Evolutionary conservation across 2,329 filamentous ascomycete species (phyloP), one percentile per base, ranked within the genome.

Genomic region (Aurifilum marmelostoma): DNA sequence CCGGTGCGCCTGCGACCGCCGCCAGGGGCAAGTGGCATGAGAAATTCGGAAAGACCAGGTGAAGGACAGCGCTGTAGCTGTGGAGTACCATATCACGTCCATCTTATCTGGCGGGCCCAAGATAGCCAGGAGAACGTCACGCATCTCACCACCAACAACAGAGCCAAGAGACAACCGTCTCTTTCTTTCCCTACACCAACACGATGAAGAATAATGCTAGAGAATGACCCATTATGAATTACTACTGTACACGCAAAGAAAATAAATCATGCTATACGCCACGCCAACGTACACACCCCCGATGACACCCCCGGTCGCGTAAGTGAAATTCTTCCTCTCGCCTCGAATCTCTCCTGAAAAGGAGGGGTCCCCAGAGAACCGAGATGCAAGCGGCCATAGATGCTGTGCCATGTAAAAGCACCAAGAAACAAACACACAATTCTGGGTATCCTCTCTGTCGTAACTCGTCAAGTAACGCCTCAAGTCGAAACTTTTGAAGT

Each of bases 1-100:
- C 67, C 18, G 69, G 67, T 73, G 80, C 58, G 68, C 76, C 73
- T 64, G 76, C 73, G 29, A 78, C 70, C 65, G 75, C 66, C 72
- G 73, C 73, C 63, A 78, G 82, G 77, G 85, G 85, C 50, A 88
- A 87, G 73, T 89, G 87, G 87, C 87, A 89, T 73, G 86, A 88
- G 76, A 86, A 80, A 74, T 88, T 88, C 76, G 86, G 83, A 3
- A 79, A 76, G 72, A 81, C 78, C 29, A 78, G 85, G 72, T 87
- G 66, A 70, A 16, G 14, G 18, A 34, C 6, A 34, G 9, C 39
- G 6, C 24, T 14, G 24, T 29, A 3, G 24, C 12, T 27, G n/a
- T 16, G 50, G 43, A 11, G 43, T 11, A 11, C 21, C 43, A 9
- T 21, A 47, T 47, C 43, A 47, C 8, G 43, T 47, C n/a, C 43